A percentile compares a stretch with the other conserved stretches of the same genome.
These are phyloP conservation scores for Trifolium subterraneum DNA, from an alignment of 306 rosid species.

Conservation along the genomic window DNA sequence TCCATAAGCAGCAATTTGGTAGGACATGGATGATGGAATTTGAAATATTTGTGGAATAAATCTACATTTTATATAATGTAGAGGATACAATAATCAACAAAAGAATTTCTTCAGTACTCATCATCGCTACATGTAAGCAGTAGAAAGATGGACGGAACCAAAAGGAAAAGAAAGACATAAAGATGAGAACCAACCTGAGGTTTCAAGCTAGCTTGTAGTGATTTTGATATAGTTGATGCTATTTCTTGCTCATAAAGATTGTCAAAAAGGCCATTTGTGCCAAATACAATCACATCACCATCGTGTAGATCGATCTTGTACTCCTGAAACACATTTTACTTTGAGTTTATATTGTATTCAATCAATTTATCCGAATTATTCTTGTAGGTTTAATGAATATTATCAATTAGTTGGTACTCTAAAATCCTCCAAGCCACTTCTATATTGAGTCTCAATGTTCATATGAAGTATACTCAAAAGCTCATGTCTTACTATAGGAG, in stretches of 20 bases:
- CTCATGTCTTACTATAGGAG: constrained; percentile 12
- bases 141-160: not conserved
- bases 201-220: constrained; percentile 53
- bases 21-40: not conserved
- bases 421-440: constrained; percentile 1
- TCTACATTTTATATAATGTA: too few species aligned
- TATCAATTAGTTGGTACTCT: not conserved
- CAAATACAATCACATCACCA: constrained; percentile 72
- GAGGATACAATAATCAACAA: not conserved
- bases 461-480: constrained; percentile 17
- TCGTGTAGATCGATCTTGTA: constrained; percentile 59
- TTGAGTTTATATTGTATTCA: constrained; percentile 21
- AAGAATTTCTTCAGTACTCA: not conserved
- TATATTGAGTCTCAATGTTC: constrained; percentile 23
- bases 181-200: constrained; percentile 59
- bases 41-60: not conserved
- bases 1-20: too few species aligned
- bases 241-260: constrained; percentile 84
- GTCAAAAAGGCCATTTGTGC: constrained; percentile 84
- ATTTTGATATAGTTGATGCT: constrained; percentile 52
- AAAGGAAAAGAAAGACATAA: constrained; percentile 18
- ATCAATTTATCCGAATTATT: constrained; percentile 16
- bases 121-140: not conserved
- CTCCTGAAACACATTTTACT: constrained; percentile 49
- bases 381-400: not conserved